Percentiles rank a stretch among this genome's conserved stretches.
Evolutionary conservation across 2,329 filamentous ascomycete genomes (phyloP).

Genomic region (Drechslerella stenobrocha): DNA sequence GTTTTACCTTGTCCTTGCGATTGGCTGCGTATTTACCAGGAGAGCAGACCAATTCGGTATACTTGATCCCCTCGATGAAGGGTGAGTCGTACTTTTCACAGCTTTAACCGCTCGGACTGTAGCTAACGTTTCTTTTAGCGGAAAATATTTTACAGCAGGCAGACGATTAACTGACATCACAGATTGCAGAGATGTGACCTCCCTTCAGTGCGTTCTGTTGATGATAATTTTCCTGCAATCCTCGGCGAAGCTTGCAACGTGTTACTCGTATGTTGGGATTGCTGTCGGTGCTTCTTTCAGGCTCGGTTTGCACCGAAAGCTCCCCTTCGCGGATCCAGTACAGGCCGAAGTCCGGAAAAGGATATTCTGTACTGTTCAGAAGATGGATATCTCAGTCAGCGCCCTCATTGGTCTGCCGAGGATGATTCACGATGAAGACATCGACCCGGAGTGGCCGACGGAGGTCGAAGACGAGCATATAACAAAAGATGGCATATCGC

Average conservation of each 20-base stretch:
- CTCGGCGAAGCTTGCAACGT: slow-evolving; percentile 75
- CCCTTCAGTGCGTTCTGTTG: slow-evolving; percentile 74
- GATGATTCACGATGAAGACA: slow-evolving; percentile 66
- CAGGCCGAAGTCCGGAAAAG: slow-evolving; percentile 67
- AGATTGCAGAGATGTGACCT: slow-evolving; percentile 66
- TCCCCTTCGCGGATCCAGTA: slow-evolving; percentile 67
- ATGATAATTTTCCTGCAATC: slow-evolving; percentile 81
- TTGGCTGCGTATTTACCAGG: slow-evolving; percentile 72
- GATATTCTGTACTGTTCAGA: slow-evolving; percentile 69
- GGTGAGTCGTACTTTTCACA: slow-evolving; percentile 56
- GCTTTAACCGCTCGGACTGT: background rate
- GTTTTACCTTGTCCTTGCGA: slow-evolving; percentile 69
- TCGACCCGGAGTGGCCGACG: slow-evolving; percentile 68
- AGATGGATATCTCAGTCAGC: slow-evolving; percentile 72
- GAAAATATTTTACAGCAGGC: slow-evolving; percentile 73
- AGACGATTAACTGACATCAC: slow-evolving; percentile 66
- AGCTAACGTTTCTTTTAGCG: slow-evolving; percentile 58
- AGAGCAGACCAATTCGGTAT: slow-evolving; percentile 61
- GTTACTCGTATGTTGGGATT: slow-evolving; percentile 78
- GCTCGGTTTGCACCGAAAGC: slow-evolving; percentile 74
- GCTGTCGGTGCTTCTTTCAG: slow-evolving; percentile 74
- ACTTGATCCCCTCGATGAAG: slow-evolving; percentile 61
- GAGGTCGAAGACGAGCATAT: slow-evolving; percentile 71
- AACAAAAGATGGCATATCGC: slow-evolving; percentile 64
- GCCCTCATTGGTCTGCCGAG: slow-evolving; percentile 69